phyloP scores from a whole-genome alignment of 345 rosid genomes.

The Citrus australasica region DNA sequence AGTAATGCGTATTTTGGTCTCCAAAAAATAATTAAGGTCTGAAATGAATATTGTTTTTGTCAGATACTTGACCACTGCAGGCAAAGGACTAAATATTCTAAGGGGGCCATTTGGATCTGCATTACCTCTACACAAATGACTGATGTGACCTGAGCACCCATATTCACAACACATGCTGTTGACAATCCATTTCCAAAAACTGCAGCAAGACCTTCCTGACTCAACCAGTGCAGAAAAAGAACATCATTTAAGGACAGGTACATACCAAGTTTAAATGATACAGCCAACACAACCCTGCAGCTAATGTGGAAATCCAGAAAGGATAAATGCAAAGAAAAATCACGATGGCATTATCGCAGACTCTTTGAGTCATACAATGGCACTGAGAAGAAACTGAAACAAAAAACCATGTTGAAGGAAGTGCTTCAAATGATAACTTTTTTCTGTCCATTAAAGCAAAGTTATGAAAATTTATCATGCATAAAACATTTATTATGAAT shows the following conservation, averaged over 20 bases:
- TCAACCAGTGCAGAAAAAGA: constrained; percentile 7
- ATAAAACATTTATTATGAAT: not conserved
- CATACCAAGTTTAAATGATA: not conserved
- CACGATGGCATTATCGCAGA: not conserved
- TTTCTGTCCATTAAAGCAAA: not conserved
- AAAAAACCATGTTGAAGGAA: not conserved
- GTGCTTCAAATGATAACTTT: not conserved
- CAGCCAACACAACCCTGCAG: not conserved
- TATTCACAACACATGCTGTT: constrained; percentile 82
- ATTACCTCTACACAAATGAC: constrained; percentile 88
- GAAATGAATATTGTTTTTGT: not conserved
- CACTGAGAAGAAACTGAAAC: not conserved
- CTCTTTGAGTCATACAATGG: not conserved
- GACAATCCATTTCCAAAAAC: constrained; percentile 92
- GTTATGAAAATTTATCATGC: not conserved
- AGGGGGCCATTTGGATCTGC: not conserved
- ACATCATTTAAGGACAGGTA: constrained; percentile 1
- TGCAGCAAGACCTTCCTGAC: constrained; percentile 89
- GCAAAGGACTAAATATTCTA: not conserved
- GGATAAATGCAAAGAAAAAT: not conserved
- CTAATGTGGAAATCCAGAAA: not conserved
- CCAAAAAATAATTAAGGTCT: not conserved
- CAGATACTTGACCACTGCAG: not conserved
- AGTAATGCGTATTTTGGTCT: not conserved
- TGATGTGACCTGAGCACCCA: constrained; percentile 89